These are phyloP conservation scores for Vitrella brassicaformis DNA, from an alignment of 73 alveolate species.

Conservation along the genomic window DNA sequence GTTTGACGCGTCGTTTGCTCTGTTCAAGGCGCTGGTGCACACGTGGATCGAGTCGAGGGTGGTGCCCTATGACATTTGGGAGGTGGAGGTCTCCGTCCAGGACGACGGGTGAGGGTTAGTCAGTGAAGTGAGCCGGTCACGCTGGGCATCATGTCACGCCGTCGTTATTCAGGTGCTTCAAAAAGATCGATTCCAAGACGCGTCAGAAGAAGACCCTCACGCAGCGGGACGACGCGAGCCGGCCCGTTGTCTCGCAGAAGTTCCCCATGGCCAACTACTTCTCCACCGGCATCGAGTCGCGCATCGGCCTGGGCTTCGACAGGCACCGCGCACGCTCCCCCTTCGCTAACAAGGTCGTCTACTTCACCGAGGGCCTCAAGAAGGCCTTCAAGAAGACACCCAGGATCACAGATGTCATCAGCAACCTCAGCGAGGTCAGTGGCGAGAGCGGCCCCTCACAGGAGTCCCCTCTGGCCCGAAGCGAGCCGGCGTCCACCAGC, in stretches of 20 bases:
- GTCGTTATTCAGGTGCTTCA: too few relatives aligned
- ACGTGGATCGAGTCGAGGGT: conserved; percentile 11
- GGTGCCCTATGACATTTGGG: conserved; percentile 54
- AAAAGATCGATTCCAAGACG: conserved; percentile 13
- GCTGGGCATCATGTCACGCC: too few relatives aligned
- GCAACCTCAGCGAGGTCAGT: conserved; percentile 1
- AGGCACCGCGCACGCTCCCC: conserved; percentile 42
- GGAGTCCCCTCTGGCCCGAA: conserved; percentile 1
- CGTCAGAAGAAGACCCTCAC: background rate
- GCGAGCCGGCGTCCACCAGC: too few relatives aligned
- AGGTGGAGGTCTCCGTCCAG: conserved; percentile 39
- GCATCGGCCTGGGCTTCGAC: conserved; percentile 62
- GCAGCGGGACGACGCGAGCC: background rate
- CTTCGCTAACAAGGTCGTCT: conserved; percentile 48
- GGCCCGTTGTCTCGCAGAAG: conserved; percentile 3
- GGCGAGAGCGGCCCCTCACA: background rate
- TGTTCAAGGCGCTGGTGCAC: conserved; percentile 5
- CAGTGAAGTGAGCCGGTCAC: too few relatives aligned
- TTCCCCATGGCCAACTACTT: conserved; percentile 57
- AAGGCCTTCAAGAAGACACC: conserved; percentile 39
- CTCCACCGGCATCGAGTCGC: conserved; percentile 61
- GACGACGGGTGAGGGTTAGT: conserved; percentile 44
- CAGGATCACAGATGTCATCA: conserved; percentile 14
- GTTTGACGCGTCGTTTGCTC: conserved; percentile 5
- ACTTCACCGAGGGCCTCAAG: conserved; percentile 65